Evolutionary conservation across 352 stramenopile species (phyloP).

Genomic region (Phytophthora tentaculata): DNA sequence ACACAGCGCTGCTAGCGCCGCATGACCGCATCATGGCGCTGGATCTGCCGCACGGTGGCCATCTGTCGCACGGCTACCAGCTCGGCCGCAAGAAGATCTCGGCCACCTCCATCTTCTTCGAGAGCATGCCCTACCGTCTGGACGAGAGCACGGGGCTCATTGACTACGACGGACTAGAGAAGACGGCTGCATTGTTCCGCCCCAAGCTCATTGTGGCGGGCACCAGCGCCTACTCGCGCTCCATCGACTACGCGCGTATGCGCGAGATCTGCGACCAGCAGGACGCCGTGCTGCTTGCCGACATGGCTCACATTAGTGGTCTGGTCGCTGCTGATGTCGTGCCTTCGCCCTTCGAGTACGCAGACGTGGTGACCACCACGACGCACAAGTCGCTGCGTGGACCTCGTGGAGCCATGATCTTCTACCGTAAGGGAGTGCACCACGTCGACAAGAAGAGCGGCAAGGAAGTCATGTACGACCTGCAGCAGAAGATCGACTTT

Average conservation of each 20-base stretch:
- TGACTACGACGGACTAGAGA: conserved; percentile 99
- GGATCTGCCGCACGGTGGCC: conserved; percentile 98
- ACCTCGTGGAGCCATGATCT: conserved; percentile 99
- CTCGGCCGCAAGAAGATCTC: conserved; percentile 99
- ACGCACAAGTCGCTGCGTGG: conserved; percentile 99
- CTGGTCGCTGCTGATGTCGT: conserved; percentile 97
- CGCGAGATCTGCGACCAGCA: conserved; percentile 94
- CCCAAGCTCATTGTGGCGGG: conserved; percentile 99
- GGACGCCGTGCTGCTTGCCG: conserved; percentile 96
- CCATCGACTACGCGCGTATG: conserved; percentile 99
- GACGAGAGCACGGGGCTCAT: conserved; percentile 97
- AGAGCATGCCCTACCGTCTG: conserved; percentile 99
- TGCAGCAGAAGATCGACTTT: conserved; percentile 99
- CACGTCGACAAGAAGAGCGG: conserved; percentile 96
- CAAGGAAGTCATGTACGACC: conserved; percentile 92
- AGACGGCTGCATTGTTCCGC: conserved; percentile 93
- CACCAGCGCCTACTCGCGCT: conserved; percentile 97
- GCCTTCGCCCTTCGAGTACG: conserved; percentile 97
- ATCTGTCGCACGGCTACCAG: conserved; percentile 99
- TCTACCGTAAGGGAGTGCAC: conserved; percentile 97
- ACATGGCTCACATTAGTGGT: conserved; percentile 99
- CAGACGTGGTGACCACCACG: conserved; percentile 99
- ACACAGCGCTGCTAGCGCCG: conserved; percentile 97
- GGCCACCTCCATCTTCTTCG: conserved; percentile 98
- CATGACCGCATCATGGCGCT: conserved; percentile 99